phyloP scores from a whole-genome alignment of 2,329 filamentous ascomycete genomes.

The Conoideocrella luteorostrata region DNA sequence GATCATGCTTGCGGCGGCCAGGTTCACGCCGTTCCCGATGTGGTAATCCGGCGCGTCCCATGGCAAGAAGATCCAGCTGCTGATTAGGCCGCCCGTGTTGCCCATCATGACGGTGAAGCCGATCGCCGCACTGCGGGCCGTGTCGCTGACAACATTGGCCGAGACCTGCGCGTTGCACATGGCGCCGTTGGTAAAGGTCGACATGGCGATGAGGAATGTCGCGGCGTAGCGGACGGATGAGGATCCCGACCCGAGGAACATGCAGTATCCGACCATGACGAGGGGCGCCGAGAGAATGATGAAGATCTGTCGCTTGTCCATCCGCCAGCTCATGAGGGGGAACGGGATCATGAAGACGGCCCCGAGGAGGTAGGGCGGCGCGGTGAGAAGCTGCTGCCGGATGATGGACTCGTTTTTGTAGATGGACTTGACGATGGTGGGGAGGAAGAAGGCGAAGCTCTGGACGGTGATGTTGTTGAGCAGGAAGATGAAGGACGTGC shows the following conservation, averaged over 20 bases:
- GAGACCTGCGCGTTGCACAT: slow-evolving; percentile 62
- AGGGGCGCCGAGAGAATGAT: slow-evolving; percentile 54
- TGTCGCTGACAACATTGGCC: slow-evolving; percentile 66
- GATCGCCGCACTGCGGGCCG: slow-evolving; percentile 60
- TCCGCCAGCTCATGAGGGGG: slow-evolving; percentile 54
- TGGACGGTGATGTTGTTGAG: slow-evolving; percentile 66
- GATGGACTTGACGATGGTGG: slow-evolving; percentile 63
- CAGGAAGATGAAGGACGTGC: slow-evolving; percentile 52
- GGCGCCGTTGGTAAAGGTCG: slow-evolving; percentile 57
- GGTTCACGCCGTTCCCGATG: slow-evolving; percentile 65
- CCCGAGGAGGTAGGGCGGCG: slow-evolving; percentile 64
- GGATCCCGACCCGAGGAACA: slow-evolving; percentile 56
- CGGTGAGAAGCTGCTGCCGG: slow-evolving; percentile 62
- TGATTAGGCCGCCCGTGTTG: slow-evolving; percentile 63
- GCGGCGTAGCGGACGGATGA: slow-evolving; percentile 57
- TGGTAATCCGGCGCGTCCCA: slow-evolving; percentile 59
- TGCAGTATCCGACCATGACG: slow-evolving; percentile 63
- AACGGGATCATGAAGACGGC: slow-evolving; percentile 59
- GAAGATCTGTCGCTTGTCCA: slow-evolving; percentile 54
- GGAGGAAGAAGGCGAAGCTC: slow-evolving; percentile 62
- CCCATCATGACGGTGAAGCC: slow-evolving; percentile 64
- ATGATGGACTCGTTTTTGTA: slow-evolving; percentile 52
- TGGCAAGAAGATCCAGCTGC: slow-evolving; percentile 59
- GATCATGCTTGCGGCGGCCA: slow-evolving; percentile 48
- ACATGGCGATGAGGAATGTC: slow-evolving; percentile 61